Base-by-base conservation (phyloP, 1,284 basidiomycete species). In the Tilletia caries region DNA sequence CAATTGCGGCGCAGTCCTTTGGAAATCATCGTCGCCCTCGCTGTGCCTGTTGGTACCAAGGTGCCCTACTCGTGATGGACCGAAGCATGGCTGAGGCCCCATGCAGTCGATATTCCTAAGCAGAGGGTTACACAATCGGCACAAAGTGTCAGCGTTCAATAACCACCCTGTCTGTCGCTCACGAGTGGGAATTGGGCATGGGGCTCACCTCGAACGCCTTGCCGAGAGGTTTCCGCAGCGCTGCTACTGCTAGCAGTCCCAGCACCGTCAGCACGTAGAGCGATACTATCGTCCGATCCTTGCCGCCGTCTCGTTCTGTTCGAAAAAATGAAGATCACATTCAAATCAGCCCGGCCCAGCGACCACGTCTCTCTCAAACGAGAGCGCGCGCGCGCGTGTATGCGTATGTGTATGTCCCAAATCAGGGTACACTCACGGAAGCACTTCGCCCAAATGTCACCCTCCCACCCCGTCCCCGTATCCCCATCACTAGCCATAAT, bases 361-460 rank as follows among this genome's bases (percentile, higher is more conserved):
- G n/a, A n/a, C n/a, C n/a, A n/a, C n/a, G n/a, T n/a, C n/a, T n/a
- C n/a, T n/a, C n/a, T n/a, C n/a, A n/a, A n/a, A n/a, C n/a, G n/a
- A n/a, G n/a, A n/a, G n/a, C n/a, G n/a, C n/a, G n/a, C n/a, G n/a
- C n/a, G n/a, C n/a, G n/a, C n/a, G n/a, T n/a, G n/a, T n/a, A n/a
- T n/a, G n/a, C n/a, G n/a, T n/a, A n/a, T n/a, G n/a, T n/a, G n/a
- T n/a, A n/a, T n/a, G n/a, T n/a, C n/a, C n/a, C n/a, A n/a, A 8
- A 54, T 2, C 15, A 29, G 27, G 25, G 12, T 29, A 15, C 13
- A 73, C 70, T 68, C 32, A 74, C 73, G 71, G 58, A 83, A 83
- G 43, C 82, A 83, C 64, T 77, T 79, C 2, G 82, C 80, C 81
- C 80, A 82, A 0, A 83, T 81, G 60, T 83, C 79, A 2, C 82